Percentiles rank a stretch among this genome's conserved stretches.
phyloP scores from a whole-genome alignment of 768 basidiomycete species.

The Guyanaporus albipodus region DNA sequence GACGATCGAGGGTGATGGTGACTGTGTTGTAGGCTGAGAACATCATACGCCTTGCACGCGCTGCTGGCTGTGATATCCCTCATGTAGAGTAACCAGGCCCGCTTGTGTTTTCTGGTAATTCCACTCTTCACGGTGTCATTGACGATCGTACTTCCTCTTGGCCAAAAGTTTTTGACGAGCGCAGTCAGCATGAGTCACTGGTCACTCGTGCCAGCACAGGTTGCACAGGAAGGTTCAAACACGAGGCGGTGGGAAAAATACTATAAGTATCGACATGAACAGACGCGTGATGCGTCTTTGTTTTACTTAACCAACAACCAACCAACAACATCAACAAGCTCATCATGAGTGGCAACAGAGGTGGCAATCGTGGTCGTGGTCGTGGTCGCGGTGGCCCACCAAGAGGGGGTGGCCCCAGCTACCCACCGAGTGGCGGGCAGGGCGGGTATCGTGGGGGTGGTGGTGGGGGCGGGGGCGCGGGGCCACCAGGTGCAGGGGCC shows the following conservation, averaged over 20 bases:
- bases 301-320: neutral
- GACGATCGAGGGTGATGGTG: neutral
- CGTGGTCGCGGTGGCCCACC: conserved; percentile 15
- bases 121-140: neutral
- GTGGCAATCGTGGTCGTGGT: conserved; percentile 17
- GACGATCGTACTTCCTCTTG: neutral
- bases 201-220: neutral
- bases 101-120: neutral
- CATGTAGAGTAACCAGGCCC: conserved; percentile 33
- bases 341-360: conserved; percentile 18
- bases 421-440: conserved; percentile 1
- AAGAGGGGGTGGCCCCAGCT: conserved; percentile 1
- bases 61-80: conserved; percentile 55
- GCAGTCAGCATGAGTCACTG: neutral
- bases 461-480: conserved; percentile 22
- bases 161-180: neutral
- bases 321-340: neutral
- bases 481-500: conserved; percentile 24
- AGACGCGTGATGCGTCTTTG: neutral
- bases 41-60: conserved; percentile 47
- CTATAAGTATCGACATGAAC: conserved; percentile 6
- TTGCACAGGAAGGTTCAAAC: neutral
- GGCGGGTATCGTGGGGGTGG: conserved; percentile 19
- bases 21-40: conserved; percentile 42
- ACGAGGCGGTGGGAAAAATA: too few relatives aligned